Evolutionary conservation across 805 yeast genomes (phyloP), one percentile per base, ranked within the genome.

Genomic region (Tetrapisispora arboricola): DNA sequence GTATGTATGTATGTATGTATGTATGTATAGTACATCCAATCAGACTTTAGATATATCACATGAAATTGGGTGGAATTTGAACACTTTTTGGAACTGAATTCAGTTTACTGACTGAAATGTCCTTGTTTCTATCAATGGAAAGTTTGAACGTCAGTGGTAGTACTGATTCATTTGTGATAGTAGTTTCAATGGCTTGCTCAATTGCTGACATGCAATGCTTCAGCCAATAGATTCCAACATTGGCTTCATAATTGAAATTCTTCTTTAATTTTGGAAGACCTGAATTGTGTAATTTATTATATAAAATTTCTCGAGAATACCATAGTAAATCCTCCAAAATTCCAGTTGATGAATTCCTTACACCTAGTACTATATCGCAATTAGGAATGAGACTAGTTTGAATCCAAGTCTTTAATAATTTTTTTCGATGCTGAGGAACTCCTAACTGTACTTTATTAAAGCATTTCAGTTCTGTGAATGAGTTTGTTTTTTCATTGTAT

Each of bases 341-440:
- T 12, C 62, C 61, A 24, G 44, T 46, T 17, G 48, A 47, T 1
- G 56, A 42, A 32, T 51, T 49, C 44, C 64, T 48, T 2, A 48
- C 39, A 3, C 65, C 65, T n/a, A 60, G 42, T 6, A 60, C 30
- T 1, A 60, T 39, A 43, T 58, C 58, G 12, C 61, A 54, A 2
- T 44, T 30, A 1, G 63, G 61, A 1, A 53, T 32, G 22, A 59
- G 29, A 5, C 48, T 51, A 3, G 58, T 54, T 42, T 60, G 65
- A 17, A 60, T 24, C 64, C 63, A 60, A 22, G 62, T 55, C 32
- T 57, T 55, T 24, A 60, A 44, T 27, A 60, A 36, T 45, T 60
- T 60, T 16, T 48, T 45, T 24, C 62, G 46, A 41, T 60, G 64
- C 24, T 48, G 41, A 1, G 43, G 31, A 26, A 46, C 49, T 9